Evolutionary conservation across 2,329 filamentous ascomycete genomes (phyloP).

Genomic region (Xylaria sp.): DNA sequence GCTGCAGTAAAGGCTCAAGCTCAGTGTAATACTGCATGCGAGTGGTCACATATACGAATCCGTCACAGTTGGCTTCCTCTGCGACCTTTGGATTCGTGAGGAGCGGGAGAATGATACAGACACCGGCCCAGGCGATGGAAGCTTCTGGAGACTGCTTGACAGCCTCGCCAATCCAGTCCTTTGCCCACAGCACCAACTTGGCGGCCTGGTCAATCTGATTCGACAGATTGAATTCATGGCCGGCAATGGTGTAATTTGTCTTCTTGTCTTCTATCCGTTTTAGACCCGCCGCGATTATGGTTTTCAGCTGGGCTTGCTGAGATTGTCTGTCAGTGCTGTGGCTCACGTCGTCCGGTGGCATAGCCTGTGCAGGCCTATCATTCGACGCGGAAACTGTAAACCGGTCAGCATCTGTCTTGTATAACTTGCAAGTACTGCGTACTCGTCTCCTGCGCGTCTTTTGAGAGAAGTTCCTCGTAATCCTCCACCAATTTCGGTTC

Average conservation of each 20-base stretch:
- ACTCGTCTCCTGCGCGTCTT: conserved; percentile 29
- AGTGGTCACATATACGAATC: conserved; percentile 50
- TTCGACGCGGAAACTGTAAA: conserved; percentile 1
- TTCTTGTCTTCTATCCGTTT: conserved; percentile 28
- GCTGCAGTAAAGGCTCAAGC: conserved; percentile 45
- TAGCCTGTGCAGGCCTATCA: neutral
- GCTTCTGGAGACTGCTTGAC: conserved; percentile 48
- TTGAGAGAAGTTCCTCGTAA: conserved; percentile 43
- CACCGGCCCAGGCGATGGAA: conserved; percentile 50
- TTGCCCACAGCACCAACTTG: conserved; percentile 37
- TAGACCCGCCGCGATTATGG: conserved; percentile 8
- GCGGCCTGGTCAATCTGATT: conserved; percentile 43
- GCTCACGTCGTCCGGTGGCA: neutral
- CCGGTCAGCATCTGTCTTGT: conserved; percentile 15
- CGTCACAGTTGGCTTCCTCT: conserved; percentile 47
- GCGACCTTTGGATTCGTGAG: conserved; percentile 47
- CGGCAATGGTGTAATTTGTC: conserved; percentile 27
- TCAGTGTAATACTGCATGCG: conserved; percentile 49
- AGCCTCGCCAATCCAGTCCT: conserved; percentile 44
- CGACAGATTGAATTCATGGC: conserved; percentile 23
- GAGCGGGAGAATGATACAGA: conserved; percentile 51
- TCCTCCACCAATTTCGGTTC: conserved; percentile 37
- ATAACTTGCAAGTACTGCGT: conserved; percentile 34
- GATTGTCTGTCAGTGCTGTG: neutral
- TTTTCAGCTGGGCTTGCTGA: conserved; percentile 12